phyloP scores from a whole-genome alignment of 176 grass and related monocot genomes.

The Otatea glauca region DNA sequence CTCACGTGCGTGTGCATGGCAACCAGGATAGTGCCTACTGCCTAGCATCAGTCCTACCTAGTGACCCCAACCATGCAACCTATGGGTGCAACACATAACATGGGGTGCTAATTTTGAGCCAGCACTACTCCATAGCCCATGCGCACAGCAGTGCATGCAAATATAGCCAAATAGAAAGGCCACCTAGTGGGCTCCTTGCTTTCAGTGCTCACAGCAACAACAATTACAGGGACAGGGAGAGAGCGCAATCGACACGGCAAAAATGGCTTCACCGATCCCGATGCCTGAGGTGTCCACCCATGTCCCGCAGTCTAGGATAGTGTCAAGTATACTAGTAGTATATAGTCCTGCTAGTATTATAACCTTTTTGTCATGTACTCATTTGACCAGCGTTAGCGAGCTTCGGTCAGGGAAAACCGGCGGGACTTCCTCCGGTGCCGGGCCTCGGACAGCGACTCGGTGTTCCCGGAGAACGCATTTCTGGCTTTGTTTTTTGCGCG shows the following conservation, averaged over 20 bases:
- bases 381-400: slow-evolving; percentile 48
- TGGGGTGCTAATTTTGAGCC: slow-evolving; percentile 26
- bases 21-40: neutral
- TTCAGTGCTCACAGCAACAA: slow-evolving; percentile 30
- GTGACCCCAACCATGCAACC: slow-evolving; percentile 10
- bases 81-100: slow-evolving; percentile 31
- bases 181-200: slow-evolving; percentile 16
- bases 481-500: neutral
- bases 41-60: neutral
- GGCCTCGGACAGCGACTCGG: slow-evolving; percentile 25
- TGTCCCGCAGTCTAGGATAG: neutral
- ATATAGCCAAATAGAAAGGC: neutral
- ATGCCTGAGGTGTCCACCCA: slow-evolving; percentile 5
- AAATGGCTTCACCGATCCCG: slow-evolving; percentile 27
- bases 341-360: neutral
- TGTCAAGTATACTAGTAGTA: neutral
- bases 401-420: slow-evolving; percentile 58
- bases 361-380: neutral
- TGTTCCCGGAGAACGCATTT: slow-evolving; percentile 12
- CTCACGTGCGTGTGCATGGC: slow-evolving; percentile 15
- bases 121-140: neutral
- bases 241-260: neutral
- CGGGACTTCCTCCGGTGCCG: slow-evolving; percentile 39
- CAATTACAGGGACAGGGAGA: neutral
- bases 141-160: neutral